Base-by-base conservation (phyloP, 257 asterid species). In the Solanum dulcamara region DNA sequence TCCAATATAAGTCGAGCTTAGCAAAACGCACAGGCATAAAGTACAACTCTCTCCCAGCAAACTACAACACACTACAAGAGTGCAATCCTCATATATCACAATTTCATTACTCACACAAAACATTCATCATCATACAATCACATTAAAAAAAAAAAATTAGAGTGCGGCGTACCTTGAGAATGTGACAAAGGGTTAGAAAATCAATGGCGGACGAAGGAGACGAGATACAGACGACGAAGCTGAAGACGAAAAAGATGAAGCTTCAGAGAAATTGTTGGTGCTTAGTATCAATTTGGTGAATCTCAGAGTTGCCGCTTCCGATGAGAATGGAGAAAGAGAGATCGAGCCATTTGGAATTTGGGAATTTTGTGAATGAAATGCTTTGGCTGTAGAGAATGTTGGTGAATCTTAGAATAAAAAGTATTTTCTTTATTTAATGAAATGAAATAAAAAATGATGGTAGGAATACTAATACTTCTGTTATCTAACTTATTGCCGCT, bases 151-250 rank as follows among this genome's bases (percentile, higher is more conserved):
- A n/a, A n/a, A n/a, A n/a, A n/a, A n/a, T n/a, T n/a, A n/a, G n/a
- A n/a, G n/a, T n/a, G 9, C 20, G 18, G 71, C 24, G 72, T 18
- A 96, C 99, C 96, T 93, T 96, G 86, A 94, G 97, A 55, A 94
- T 94, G 89, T 91, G 98, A 86, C 98, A 94, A 24, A 96, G 96
- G 15, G 99, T 85, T 91, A 94, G 97, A 75, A 96, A 96, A 92
- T 94, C 97, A 46, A 96, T 93, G 86, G 97, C 95, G 37, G 96
- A 91, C 18, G 96, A 90, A 72, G 97, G 90, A 8, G 97, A 91
- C n/a, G n/a, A n/a, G n/a, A n/a, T n/a, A n/a, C n/a, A n/a, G n/a
- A n/a, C n/a, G n/a, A n/a, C 7, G 93, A 92, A 3, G 93, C 87
- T 10, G 90, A 24, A 4, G 91, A 50, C 0, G 89, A 79, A 2